Base-by-base conservation (phyloP, 768 basidiomycete genomes). In the Tremella yokohamensis region DNA sequence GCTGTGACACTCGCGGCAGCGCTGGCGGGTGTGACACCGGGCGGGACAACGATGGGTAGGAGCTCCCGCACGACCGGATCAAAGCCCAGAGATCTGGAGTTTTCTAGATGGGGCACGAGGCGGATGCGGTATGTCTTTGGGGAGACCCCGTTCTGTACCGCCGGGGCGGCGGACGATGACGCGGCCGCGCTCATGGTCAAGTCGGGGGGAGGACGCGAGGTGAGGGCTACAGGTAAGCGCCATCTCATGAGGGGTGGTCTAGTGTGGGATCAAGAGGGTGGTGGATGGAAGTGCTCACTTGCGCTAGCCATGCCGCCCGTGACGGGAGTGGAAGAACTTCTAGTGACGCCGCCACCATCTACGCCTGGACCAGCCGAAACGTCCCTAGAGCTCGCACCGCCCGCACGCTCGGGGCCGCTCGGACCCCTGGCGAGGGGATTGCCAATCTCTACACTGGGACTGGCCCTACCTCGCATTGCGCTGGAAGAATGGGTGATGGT, bases 41-140 rank as follows among this genome's bases (percentile, higher is more conserved):
- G 25, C 11, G 65, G 65, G 19, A 61, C 66, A 16, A 50, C 49
- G 53, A 67, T 67, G 3, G 67, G 70, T 18, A 79, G 80, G 69
- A 96, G 82, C 76, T 96, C 91, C 25, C 93, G 85, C 42, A 83
- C 80, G 81, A 97, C 90, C 62, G 93, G 86, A 52, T 97, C 93
- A 79, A 97, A 97, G 61, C 86, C 84, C 19, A 97, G 84, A 1
- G 89, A 88, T 52, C 90, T 85, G 15, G 88, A 84, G 19, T 87
- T 85, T 76, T 97, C 94, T 69, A 98, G 85, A 70, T 97, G 90
- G 12, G 94, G 94, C 9, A 97, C 94, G 53, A 99, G 86, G 16
- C 92, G 87, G 70, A 97, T 89, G 61, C 89, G 87, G 70, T 89
- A 86, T 3, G 81, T 62, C 8, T 78, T 75, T 20, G 66, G 49